Percentiles rank a stretch among this genome's conserved stretches.
Conservation (phyloP, 352 stramenopile species). For the Ophiocytium majus region DNA sequence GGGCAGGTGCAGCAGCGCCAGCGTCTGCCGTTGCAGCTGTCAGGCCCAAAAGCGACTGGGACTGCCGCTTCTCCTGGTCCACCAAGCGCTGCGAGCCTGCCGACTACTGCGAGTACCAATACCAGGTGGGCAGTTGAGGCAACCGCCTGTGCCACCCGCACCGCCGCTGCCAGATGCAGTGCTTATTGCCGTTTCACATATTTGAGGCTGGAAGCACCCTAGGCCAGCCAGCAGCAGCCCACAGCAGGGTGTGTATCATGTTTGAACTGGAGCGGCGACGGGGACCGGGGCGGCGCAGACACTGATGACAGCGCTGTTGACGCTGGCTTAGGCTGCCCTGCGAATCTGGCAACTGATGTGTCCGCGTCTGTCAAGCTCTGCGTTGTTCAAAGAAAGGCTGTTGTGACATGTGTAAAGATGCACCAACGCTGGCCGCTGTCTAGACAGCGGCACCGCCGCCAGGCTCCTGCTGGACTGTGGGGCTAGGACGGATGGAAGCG, state of each 20-base stretch:
- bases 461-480: no score
- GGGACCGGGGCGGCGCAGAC: no score
- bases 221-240: no score
- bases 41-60: constrained; percentile 3
- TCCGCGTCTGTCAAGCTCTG: no score
- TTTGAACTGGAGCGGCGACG: background rate
- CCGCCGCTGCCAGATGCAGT: background rate
- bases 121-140: constrained; percentile 35
- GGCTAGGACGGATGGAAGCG: no score
- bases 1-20: background rate
- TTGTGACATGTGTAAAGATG: no score
- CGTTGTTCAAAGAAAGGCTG: no score
- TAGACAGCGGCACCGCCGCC: no score
- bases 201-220: no score
- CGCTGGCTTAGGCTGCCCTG: no score
- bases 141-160: background rate
- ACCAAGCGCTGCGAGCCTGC: constrained; percentile 48
- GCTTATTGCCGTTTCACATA: background rate
- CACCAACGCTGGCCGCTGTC: no score
- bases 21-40: background rate
- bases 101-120: constrained; percentile 54
- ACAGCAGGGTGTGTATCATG: background rate
- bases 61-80: constrained; percentile 44
- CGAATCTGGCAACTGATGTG: background rate
- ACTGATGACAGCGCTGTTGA: no score